Percentiles rank a stretch among this genome's conserved stretches.
These are phyloP conservation scores for Peronospora farinosa DNA, from an alignment of 352 stramenopile genomes.

Conservation along the genomic window DNA sequence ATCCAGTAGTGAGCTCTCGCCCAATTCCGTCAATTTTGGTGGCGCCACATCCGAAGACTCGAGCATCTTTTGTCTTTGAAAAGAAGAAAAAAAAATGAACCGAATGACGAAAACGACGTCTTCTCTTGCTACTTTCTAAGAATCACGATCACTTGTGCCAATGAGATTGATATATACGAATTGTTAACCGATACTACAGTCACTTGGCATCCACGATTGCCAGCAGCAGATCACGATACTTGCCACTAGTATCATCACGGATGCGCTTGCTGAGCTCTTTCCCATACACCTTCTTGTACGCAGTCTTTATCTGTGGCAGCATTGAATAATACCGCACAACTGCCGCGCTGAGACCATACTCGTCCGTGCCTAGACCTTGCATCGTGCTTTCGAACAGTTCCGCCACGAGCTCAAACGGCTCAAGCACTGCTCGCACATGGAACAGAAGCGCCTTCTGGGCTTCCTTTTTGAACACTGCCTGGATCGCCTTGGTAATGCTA, in stretches of 20 bases:
- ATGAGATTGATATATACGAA: too few relatives aligned
- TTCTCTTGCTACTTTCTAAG: neutral
- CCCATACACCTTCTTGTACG: constrained; percentile 62
- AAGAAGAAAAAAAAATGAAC: neutral
- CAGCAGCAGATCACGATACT: constrained; percentile 51
- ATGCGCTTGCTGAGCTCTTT: constrained; percentile 67
- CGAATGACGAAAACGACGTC: neutral
- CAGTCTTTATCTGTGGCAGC: constrained; percentile 51
- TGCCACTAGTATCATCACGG: constrained; percentile 58
- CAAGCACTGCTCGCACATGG: constrained; percentile 39
- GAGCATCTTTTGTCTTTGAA: constrained; percentile 4
- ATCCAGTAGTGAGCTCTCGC: constrained; percentile 67
- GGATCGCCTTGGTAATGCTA: constrained; percentile 45
- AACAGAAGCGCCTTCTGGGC: constrained; percentile 38
- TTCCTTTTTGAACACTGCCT: constrained; percentile 55
- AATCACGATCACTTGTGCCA: neutral
- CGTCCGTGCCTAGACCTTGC: constrained; percentile 59
- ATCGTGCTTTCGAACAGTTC: constrained; percentile 58
- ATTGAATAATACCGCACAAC: constrained; percentile 68
- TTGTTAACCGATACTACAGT: neutral
- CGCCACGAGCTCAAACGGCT: constrained; percentile 46
- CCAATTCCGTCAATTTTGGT: constrained; percentile 33
- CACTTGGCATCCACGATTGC: neutral
- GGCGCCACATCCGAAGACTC: constrained; percentile 4
- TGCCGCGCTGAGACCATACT: constrained; percentile 43